Percentiles rank a stretch among this genome's conserved stretches.
These are phyloP conservation scores for Ophiocordyceps camponoti-floridani DNA, from an alignment of 2,329 filamentous ascomycete genomes.

Conservation along the genomic window DNA sequence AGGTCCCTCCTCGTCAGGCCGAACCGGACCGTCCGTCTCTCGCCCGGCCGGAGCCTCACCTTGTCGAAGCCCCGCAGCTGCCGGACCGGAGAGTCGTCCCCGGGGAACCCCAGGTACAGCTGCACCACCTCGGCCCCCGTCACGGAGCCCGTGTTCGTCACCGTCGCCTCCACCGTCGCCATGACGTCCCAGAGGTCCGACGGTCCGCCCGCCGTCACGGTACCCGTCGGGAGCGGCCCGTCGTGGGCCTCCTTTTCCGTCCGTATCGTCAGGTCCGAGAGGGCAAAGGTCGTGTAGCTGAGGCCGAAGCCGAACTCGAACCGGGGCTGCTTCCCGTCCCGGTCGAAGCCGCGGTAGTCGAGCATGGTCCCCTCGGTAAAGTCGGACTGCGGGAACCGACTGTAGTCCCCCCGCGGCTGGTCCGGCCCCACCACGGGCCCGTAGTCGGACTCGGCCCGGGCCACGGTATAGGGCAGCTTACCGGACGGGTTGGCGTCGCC, in stretches of 20 bases:
- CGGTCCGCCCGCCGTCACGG: constrained; percentile 21
- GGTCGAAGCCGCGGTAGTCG: constrained; percentile 37
- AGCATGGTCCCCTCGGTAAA: constrained; percentile 34
- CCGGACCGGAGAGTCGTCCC: constrained; percentile 10
- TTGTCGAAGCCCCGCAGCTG: constrained; percentile 54
- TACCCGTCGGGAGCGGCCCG: constrained; percentile 18
- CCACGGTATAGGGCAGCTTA: constrained; percentile 74
- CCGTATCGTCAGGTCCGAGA: constrained; percentile 21
- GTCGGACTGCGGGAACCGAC: constrained; percentile 30
- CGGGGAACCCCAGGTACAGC: constrained; percentile 27
- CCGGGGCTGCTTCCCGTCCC: constrained; percentile 22
- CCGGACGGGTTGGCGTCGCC: constrained; percentile 60
- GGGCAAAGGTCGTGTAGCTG: constrained; percentile 34
- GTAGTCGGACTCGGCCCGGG: constrained; percentile 50
- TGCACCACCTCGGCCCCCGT: constrained; percentile 28
- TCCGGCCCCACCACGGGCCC: constrained; percentile 31
- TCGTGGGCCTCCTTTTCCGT: constrained; percentile 7
- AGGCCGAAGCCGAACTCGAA: constrained; percentile 39
- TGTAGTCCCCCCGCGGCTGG: constrained; percentile 46
- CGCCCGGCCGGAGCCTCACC: constrained; percentile 20
- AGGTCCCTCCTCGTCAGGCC: constrained; percentile 43
- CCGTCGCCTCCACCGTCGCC: constrained; percentile 16
- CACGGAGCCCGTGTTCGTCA: constrained; percentile 23
- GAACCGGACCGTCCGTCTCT: constrained; percentile 27
- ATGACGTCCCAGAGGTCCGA: constrained; percentile 28